Conservation (phyloP, 768 basidiomycete genomes). For the Russula griseocarnosa region DNA sequence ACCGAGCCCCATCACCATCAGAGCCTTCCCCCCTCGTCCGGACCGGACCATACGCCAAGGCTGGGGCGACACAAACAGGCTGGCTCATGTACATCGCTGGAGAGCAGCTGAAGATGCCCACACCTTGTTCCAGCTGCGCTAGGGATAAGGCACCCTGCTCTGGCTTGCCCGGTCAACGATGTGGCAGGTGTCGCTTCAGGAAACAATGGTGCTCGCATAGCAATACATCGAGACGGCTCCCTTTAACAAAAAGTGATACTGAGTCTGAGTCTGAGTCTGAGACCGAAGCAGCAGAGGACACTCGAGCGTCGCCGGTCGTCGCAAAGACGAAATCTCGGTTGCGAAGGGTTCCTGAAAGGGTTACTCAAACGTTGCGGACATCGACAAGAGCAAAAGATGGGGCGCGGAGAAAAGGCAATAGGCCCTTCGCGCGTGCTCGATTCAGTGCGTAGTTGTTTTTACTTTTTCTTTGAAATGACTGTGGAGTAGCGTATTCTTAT, state of each 20-base stretch:
- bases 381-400: neutral
- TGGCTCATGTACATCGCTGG: slow-evolving; percentile 21
- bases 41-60: slow-evolving; percentile 17
- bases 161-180: slow-evolving; percentile 19
- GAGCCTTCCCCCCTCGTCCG: neutral
- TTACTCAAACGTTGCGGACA: neutral
- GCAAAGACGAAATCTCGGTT: neutral
- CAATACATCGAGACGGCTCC: neutral
- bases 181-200: slow-evolving; percentile 21
- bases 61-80: slow-evolving; percentile 15
- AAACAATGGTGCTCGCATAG: slow-evolving; percentile 15
- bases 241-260: neutral
- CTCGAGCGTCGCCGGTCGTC: neutral
- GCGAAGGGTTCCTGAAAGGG: neutral
- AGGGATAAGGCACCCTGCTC: slow-evolving; percentile 13
- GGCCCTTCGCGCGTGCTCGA: neutral
- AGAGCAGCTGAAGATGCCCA: slow-evolving; percentile 11
- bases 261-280: neutral
- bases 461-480: neutral
- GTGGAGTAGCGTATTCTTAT: neutral
- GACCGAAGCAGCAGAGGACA: neutral
- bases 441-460: neutral
- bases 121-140: slow-evolving; percentile 5
- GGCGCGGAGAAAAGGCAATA: neutral
- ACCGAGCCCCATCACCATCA: neutral